Evolutionary conservation across 2,329 filamentous ascomycete genomes (phyloP), one percentile per base, ranked within the genome.

Genomic region (Pseudocercospora crystallina): DNA sequence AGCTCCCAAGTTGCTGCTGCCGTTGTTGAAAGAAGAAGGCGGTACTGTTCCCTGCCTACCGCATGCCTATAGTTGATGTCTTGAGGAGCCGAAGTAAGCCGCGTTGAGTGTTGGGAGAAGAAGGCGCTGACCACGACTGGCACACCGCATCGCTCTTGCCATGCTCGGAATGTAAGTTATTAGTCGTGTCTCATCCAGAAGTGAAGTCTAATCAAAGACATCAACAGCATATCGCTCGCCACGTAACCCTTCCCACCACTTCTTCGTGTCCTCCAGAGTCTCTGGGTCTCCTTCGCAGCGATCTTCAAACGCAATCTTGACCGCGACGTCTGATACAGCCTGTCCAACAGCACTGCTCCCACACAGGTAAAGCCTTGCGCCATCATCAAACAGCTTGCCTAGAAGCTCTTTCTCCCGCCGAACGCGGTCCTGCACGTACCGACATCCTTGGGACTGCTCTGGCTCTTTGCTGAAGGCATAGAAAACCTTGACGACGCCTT

Each of bases 361-460:
- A 63, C 86, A 89, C 2, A 87, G 78, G 60, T 81, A 89, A 0
- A 86, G 69, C 61, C 79, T 79, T 0, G 83, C 79, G 0, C 76
- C 78, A 4, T 66, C 56, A 0, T 73, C 67, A 50, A 77, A 80
- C 31, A 81, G 57, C 17, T 70, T 64, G 8, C 71, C 61, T 2
- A 79, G 62, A 8, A 77, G 72, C 11, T 69, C 66, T 0, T 74
- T 63, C 20, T 82, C 77, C 29, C 69, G 67, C 57, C 73, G 75
- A 49, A 83, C 59, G 11, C 74, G 64, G 41, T 83, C 78, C 57
- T 81, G 79, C 2, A 81, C 77, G 53, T 82, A 75, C 53, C 73
- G 73, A 57, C 71, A 80, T 0, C 78, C 81, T 5, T 74, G 67
- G 0, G 77, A 77, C 44, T 51, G 40, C 4, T 69, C 66, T 2